A percentile compares a stretch with the other conserved stretches of the same genome.
Evolutionary conservation across 2,329 filamentous ascomycete genomes (phyloP).

Genomic region (Cladosporium sp.): DNA sequence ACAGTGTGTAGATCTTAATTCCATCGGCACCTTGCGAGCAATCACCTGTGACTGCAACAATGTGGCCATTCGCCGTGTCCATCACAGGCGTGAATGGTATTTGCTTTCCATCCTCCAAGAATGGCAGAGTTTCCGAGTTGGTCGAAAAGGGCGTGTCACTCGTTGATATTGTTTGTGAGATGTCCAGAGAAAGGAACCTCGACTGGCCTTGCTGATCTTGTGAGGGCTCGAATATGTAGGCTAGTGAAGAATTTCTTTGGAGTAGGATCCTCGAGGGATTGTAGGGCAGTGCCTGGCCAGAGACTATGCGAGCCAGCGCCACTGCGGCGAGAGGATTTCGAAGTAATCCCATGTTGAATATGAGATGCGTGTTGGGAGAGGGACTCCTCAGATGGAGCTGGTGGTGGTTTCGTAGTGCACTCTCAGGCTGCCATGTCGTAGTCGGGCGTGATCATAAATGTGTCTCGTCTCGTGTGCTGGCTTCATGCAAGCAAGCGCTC

Average conservation of each 20-base stretch:
- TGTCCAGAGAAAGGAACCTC: conserved; percentile 65
- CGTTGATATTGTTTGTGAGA: conserved; percentile 56
- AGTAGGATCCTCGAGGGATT: conserved; percentile 73
- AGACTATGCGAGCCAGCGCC: conserved; percentile 4
- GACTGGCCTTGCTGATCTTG: conserved; percentile 47
- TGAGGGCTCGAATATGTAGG: conserved; percentile 69
- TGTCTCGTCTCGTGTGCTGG: conserved; percentile 1
- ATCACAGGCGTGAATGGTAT: conserved; percentile 68
- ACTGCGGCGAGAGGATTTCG: conserved; percentile 12
- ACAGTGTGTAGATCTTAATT: conserved; percentile 68
- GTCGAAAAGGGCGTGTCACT: conserved; percentile 51
- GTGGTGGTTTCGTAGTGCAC: neutral
- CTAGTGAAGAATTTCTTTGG: conserved; percentile 51
- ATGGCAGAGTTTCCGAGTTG: conserved; percentile 62
- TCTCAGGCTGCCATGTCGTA: neutral
- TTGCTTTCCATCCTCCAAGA: conserved; percentile 53
- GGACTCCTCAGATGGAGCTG: neutral
- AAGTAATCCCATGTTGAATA: conserved; percentile 3
- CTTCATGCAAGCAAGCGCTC: conserved; percentile 3
- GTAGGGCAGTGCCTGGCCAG: conserved; percentile 62
- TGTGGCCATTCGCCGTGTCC: conserved; percentile 61
- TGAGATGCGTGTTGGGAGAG: neutral
- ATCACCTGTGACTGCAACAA: conserved; percentile 73
- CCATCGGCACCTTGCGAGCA: conserved; percentile 59
- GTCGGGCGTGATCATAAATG: neutral